Base-by-base conservation (phyloP, 2,329 filamentous ascomycete genomes). In the Parascedosporium putredinis region DNA sequence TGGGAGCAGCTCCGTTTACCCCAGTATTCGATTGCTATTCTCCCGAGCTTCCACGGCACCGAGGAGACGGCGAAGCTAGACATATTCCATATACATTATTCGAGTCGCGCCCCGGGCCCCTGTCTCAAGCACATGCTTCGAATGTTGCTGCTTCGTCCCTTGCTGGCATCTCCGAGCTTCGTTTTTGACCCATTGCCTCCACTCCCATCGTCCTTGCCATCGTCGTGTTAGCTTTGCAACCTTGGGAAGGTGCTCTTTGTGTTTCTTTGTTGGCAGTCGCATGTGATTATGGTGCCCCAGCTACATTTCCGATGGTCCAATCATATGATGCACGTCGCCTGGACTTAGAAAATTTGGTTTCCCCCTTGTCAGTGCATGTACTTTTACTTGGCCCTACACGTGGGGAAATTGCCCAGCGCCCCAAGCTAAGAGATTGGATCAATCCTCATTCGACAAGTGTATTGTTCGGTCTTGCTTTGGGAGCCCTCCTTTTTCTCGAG, bases 401-500 rank as follows among this genome's bases (percentile, higher is more conserved):
- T 42, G 38, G 38, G 38, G 38, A 42, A 42, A 42, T 42, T 42
- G 38, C 16, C 16, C 38, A 42, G 38, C 38, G n/a, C 20, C 33
- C n/a, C n/a, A n/a, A n/a, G n/a, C n/a, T n/a, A n/a, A n/a, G n/a
- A 18, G 20, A 36, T 36, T 36, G n/a, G 33, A 36, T 36, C n/a
- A 18, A 36, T 4, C 33, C 33, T n/a, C n/a, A n/a, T n/a, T n/a
- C n/a, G n/a, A n/a, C n/a, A n/a, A n/a, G 27, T 6, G 7, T 12
- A 31, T 31, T 12, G 7, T 12, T 31, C 27, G 7, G 12, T 31
- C 27, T 31, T 31, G 6, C 7, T 7, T 12, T 6, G 27, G 27
- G 27, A 12, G 6, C 12, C 27, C 27, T 31, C 12, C 27, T 31
- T 31, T 6, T 31, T 31, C 27, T 31, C n/a, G n/a, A n/a, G n/a